Evolutionary conservation across 2,329 filamentous ascomycete species (phyloP), one percentile per base, ranked within the genome.

Genomic region (Leptographium radiaticola): DNA sequence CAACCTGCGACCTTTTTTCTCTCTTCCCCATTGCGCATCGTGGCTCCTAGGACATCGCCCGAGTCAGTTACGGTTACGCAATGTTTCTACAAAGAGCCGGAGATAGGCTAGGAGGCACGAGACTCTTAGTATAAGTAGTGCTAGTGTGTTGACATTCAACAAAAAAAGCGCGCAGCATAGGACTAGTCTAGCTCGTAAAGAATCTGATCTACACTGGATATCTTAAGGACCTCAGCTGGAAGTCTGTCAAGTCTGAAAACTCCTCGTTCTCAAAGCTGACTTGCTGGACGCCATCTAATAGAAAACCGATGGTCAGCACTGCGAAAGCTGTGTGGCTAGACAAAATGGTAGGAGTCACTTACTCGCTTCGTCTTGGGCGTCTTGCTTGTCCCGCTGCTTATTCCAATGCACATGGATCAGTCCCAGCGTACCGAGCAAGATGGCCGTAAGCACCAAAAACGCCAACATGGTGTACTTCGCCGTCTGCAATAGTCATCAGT

Each of bases 401-500:
- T 51, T 51, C 49, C 49, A 51, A 12, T 42, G 15, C 38, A 42
- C 3, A 20, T 51, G 49, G 8, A 51, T 6, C 38, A 51, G 15
- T 20, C 49, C 49, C 49, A 42, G 15, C 18, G 25, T 13, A 11
- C 10, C 38, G 36, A 51, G 6, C 10, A 51, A 18, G 20, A 51
- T 16, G 9, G 33, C 16, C 8, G 18, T 42, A 33, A 51, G 42
- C 20, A 51, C 20, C 12, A 51, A 16, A 33, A 51, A 51, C 2
- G 49, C 49, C 36, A 51, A 20, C 49, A 51, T 51, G 18, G 49
- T 51, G 33, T 51, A 51, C 33, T 51, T 51, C 7, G 49, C 49
- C 10, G 49, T 42, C 49, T 51, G 38, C 30, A n/a, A 40, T 15
- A 6, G 11, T 6, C 7, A 11, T 34, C 33, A 34, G 33, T 11